Conservation (phyloP, 208 protist species). For the Tetramitus jugosus region DNA sequence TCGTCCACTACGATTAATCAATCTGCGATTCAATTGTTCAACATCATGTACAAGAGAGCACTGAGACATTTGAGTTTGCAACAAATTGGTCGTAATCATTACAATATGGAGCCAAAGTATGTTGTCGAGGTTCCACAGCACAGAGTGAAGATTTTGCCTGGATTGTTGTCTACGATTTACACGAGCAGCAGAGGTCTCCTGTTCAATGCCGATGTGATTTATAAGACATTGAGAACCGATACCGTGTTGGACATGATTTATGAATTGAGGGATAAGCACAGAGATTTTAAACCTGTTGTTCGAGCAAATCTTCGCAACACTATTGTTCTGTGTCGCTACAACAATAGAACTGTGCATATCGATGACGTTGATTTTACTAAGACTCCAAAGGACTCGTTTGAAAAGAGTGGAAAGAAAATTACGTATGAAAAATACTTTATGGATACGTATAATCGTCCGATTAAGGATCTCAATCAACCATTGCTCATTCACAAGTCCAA, state of each 20-base stretch:
- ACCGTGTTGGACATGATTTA: background rate
- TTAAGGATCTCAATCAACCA: background rate
- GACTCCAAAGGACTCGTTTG: background rate
- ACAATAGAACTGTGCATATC: background rate
- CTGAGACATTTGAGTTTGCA: background rate
- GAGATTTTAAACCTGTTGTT: background rate
- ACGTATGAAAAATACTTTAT: background rate
- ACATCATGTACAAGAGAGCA: slow-evolving; percentile 1
- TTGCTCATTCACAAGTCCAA: background rate
- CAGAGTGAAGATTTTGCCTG: background rate
- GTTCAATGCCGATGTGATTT: background rate
- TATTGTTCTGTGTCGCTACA: background rate
- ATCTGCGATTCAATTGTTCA: background rate
- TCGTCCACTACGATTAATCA: background rate
- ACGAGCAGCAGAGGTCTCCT: background rate
- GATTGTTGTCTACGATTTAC: background rate
- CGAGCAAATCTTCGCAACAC: too few relatives aligned
- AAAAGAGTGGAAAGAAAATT: background rate
- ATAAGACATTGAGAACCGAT: slow-evolving; percentile 3
- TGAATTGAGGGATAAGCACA: background rate
- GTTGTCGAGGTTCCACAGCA: background rate
- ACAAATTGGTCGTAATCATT: slow-evolving; percentile 8
- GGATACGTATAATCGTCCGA: background rate
- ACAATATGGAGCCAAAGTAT: background rate
- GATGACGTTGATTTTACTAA: background rate